Evolutionary conservation across 139 green algal genomes (phyloP).

Genomic region (Tetradesmus obliquus): DNA sequence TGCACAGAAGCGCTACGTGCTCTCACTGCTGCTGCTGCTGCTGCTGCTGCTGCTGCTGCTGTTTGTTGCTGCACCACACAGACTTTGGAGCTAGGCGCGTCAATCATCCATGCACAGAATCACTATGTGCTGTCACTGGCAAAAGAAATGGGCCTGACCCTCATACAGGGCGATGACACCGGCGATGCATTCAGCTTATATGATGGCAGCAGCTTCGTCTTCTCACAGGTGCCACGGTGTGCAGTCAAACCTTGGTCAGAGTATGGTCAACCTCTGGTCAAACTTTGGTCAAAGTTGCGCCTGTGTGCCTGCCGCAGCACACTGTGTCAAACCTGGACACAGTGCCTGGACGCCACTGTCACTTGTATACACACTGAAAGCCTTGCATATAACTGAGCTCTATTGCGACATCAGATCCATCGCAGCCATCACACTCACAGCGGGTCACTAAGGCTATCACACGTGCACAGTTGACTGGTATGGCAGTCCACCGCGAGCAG

Average conservation of each 20-base stretch:
- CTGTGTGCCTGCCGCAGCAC: no score
- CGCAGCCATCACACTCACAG: no score
- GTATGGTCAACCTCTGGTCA: no score
- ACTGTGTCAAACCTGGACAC: background rate
- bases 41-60: background rate
- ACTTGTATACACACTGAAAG: no score
- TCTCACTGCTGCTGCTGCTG: background rate
- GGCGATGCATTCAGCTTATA: conserved; percentile 52
- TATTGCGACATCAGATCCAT: no score
- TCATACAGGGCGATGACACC: background rate
- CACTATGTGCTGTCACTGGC: conserved; percentile 48
- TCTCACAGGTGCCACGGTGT: conserved; percentile 44
- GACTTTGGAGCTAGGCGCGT: conserved; percentile 61
- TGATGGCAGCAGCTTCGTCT: conserved; percentile 57
- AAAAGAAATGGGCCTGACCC: conserved; percentile 14
- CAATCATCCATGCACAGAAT: conserved; percentile 62
- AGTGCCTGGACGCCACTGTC: no score
- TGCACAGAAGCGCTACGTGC: background rate
- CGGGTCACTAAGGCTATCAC: no score
- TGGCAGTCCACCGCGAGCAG: no score
- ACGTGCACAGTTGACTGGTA: no score
- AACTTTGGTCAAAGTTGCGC: no score
- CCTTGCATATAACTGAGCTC: no score
- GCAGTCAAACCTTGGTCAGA: no score
- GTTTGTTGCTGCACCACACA: background rate